Conservation (phyloP, 305 asterid genomes). For the Solanum chacoense region DNA sequence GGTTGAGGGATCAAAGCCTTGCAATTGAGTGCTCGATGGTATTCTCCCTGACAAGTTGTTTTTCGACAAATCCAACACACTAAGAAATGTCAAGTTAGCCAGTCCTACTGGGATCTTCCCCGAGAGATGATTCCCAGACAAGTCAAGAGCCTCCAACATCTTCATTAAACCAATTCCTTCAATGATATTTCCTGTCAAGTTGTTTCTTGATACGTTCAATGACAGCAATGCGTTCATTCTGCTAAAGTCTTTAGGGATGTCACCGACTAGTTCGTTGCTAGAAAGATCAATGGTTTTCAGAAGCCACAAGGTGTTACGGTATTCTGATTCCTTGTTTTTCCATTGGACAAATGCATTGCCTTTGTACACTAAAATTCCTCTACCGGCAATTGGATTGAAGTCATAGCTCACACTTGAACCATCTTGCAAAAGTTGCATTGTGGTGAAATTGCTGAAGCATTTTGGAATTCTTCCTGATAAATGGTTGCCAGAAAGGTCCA, state of each 20-base stretch:
- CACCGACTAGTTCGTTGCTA: neutral
- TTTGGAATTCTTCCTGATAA: conserved; percentile 8
- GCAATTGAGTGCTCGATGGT: conserved; percentile 6
- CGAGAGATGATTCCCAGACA: conserved; percentile 1
- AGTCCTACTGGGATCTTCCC: conserved; percentile 6
- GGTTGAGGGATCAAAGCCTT: neutral
- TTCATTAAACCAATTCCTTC: neutral
- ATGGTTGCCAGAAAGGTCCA: conserved; percentile 7
- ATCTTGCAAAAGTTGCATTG: neutral
- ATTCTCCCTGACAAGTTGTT: conserved; percentile 2
- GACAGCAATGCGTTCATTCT: neutral
- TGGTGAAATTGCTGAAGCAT: conserved; percentile 2
- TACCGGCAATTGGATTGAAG: neutral
- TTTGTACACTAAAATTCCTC: neutral
- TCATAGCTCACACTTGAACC: neutral
- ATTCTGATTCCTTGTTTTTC: neutral
- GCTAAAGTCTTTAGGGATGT: conserved; percentile 1
- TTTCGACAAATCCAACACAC: neutral
- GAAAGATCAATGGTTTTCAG: conserved; percentile 9
- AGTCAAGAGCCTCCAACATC: neutral
- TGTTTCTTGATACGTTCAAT: conserved; percentile 8
- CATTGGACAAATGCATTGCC: neutral
- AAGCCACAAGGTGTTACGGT: neutral
- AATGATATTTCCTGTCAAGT: conserved; percentile 1
- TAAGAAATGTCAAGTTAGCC: neutral